Conservation (phyloP, 139 green algal genomes). For the Chloropicon primus region DNA sequence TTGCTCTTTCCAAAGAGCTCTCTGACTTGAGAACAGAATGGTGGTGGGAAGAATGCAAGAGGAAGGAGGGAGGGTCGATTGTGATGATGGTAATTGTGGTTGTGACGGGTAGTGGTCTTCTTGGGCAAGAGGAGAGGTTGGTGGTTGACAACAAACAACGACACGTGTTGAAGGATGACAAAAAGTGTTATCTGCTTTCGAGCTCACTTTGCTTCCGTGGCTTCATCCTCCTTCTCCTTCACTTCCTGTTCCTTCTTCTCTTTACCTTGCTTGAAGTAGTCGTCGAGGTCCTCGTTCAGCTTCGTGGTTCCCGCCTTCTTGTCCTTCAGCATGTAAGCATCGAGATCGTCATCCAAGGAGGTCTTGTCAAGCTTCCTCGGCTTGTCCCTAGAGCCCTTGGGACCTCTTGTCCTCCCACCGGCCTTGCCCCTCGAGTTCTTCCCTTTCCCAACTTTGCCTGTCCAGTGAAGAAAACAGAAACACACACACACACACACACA, state of each 20-base stretch:
- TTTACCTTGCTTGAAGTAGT: neutral
- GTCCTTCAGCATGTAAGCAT: neutral
- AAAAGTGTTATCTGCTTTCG: too few relatives aligned
- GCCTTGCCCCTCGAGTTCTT: neutral
- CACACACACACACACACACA: neutral
- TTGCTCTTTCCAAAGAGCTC: too few relatives aligned
- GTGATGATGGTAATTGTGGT: too few relatives aligned
- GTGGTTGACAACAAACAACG: too few relatives aligned
- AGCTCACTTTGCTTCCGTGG: neutral
- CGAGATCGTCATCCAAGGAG: neutral
- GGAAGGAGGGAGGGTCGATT: too few relatives aligned
- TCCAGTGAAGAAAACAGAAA: neutral
- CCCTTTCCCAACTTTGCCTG: neutral
- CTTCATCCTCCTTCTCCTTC: neutral
- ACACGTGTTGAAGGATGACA: too few relatives aligned
- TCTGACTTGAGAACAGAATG: too few relatives aligned
- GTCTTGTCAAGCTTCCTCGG: neutral
- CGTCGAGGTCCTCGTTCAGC: neutral
- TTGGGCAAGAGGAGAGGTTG: too few relatives aligned
- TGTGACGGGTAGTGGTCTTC: too few relatives aligned
- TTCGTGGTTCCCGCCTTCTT: neutral
- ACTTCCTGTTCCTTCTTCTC: neutral
- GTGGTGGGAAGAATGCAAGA: too few relatives aligned
- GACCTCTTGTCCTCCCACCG: neutral
- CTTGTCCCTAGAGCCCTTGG: neutral